Evolutionary conservation across 2,329 filamentous ascomycete species (phyloP).

Genomic region (Monosporascus sp.): DNA sequence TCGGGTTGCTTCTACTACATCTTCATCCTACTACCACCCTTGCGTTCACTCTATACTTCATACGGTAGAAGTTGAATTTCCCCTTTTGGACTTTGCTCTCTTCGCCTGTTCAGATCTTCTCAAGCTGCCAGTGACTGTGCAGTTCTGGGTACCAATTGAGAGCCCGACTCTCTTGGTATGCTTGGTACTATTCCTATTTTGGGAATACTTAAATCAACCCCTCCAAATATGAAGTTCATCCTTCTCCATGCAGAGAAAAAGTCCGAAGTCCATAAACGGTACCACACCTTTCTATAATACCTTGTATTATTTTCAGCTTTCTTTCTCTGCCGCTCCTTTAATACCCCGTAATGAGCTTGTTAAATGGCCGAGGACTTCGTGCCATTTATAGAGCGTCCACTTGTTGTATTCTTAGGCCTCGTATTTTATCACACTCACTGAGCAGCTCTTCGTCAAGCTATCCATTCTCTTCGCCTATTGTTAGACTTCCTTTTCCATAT

Average conservation of each 20-base stretch:
- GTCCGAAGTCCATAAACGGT: not conserved
- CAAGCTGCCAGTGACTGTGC: too few relatives aligned
- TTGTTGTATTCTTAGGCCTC: not conserved
- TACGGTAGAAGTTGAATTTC: not conserved
- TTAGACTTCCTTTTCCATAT: not conserved
- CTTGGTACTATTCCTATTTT: not conserved
- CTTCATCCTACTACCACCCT: too few relatives aligned
- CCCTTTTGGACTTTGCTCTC: not conserved
- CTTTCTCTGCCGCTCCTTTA: not conserved
- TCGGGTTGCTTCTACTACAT: not conserved
- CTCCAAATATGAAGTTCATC: not conserved
- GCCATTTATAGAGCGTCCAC: not conserved
- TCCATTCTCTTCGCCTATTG: not conserved
- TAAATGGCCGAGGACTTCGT: not conserved
- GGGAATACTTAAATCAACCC: not conserved
- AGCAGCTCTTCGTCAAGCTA: not conserved
- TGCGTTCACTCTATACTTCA: too few relatives aligned
- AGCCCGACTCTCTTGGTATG: not conserved
- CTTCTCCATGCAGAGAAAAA: not conserved
- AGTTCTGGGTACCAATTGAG: not conserved
- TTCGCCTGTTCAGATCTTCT: not conserved
- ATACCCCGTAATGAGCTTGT: not conserved
- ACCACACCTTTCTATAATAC: not conserved
- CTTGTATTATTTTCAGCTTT: not conserved
- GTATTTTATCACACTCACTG: not conserved